A percentile compares a stretch with the other conserved stretches of the same genome.
Conservation (phyloP, 768 basidiomycete species). For the Russula lepida region DNA sequence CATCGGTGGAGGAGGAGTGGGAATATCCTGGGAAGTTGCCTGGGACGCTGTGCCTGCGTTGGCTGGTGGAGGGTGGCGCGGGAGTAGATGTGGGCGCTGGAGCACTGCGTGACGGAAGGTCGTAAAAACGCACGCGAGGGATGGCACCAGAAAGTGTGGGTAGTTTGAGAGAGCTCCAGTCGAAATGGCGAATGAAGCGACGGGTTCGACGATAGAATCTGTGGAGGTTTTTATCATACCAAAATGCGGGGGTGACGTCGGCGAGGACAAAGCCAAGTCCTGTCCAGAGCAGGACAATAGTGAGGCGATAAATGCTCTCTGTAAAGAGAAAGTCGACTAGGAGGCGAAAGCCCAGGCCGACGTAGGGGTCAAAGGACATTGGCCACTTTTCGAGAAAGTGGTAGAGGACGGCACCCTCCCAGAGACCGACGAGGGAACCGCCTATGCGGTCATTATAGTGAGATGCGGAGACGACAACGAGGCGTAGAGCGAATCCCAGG, state of each 20-base stretch:
- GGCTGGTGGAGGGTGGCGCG: not conserved
- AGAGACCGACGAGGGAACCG: conserved; percentile 65
- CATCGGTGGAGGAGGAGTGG: conserved; percentile 8
- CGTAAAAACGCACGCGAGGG: conserved; percentile 21
- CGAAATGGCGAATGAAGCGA: conserved; percentile 18
- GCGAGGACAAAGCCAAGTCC: conserved; percentile 44
- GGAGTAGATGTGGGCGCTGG: not conserved
- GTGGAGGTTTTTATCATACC: conserved; percentile 33
- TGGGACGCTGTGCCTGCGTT: conserved; percentile 12
- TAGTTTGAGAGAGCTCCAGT: conserved; percentile 17
- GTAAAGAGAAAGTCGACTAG: conserved; percentile 66
- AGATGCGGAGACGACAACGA: conserved; percentile 47
- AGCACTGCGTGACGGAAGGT: not conserved
- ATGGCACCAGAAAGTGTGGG: conserved; percentile 23
- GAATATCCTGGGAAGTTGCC: conserved; percentile 14
- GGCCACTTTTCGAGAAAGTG: conserved; percentile 66
- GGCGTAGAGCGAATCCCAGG: conserved; percentile 56
- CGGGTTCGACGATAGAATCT: conserved; percentile 25
- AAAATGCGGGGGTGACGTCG: conserved; percentile 41
- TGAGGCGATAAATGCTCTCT: conserved; percentile 39
- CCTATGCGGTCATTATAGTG: conserved; percentile 42
- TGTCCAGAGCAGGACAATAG: conserved; percentile 47
- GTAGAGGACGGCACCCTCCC: conserved; percentile 69
- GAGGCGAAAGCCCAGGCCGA: conserved; percentile 59
- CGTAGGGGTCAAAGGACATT: conserved; percentile 56